These are phyloP conservation scores for Aeschynomene evenia DNA, from an alignment of 306 rosid genomes.

Conservation along the genomic window DNA sequence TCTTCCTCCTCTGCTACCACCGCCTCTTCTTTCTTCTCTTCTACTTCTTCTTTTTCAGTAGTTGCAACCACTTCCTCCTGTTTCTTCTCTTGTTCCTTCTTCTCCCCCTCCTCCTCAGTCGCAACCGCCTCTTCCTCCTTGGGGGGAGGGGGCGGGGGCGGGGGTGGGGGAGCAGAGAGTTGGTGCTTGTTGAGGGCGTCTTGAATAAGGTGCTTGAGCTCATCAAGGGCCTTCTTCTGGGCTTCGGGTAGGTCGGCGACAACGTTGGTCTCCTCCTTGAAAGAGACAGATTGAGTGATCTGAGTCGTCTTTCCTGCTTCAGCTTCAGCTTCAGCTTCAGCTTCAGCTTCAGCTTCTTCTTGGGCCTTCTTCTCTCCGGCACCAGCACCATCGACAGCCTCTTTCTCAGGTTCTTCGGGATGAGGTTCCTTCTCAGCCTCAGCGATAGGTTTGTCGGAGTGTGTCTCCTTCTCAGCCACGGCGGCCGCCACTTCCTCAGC, in stretches of 20 bases:
- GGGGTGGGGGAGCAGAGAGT: constrained; percentile 50
- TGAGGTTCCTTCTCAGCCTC: background rate
- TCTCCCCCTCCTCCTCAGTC: background rate
- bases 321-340: constrained; percentile 26
- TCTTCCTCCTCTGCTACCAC: background rate
- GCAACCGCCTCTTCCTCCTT: background rate
- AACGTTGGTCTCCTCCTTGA: constrained; percentile 88
- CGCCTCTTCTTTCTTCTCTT: background rate
- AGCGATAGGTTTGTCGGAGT: background rate
- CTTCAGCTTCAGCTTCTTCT: constrained; percentile 17
- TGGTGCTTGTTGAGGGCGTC: constrained; percentile 75
- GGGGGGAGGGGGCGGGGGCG: background rate
- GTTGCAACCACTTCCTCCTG: background rate
- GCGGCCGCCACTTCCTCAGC: constrained; percentile 31
- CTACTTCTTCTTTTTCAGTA: background rate
- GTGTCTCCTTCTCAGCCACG: background rate
- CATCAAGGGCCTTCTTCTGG: constrained; percentile 81
- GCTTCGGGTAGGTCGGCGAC: constrained; percentile 76
- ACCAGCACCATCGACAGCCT: background rate
- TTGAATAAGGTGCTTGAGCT: constrained; percentile 63
- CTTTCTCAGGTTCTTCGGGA: background rate
- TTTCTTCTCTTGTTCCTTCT: background rate
- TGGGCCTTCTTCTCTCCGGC: constrained; percentile 14
- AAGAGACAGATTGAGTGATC: constrained; percentile 68
- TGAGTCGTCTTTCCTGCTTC: constrained; percentile 34